Conservation (phyloP, 1,284 basidiomycete species). For the Pseudozyma tsukubaensis region DNA sequence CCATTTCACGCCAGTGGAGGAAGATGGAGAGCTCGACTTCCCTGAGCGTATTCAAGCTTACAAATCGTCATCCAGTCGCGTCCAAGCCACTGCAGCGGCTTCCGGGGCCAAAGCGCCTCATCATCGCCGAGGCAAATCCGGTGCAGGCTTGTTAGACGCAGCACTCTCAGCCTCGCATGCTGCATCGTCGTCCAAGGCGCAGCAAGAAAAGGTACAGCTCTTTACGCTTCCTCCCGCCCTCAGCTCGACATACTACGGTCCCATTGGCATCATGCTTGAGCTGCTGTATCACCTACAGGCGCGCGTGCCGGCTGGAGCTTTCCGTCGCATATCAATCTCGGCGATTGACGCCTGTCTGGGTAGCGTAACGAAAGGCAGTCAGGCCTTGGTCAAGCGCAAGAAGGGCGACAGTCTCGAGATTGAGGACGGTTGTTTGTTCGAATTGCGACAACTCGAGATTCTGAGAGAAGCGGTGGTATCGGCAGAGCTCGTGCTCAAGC, state of each 20-base stretch:
- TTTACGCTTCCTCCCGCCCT: conserved; percentile 23
- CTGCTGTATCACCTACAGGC: conserved; percentile 45
- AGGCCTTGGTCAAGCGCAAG: conserved; percentile 23
- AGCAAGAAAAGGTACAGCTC: conserved; percentile 39
- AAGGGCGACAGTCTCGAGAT: conserved; percentile 15
- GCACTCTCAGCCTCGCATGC: conserved; percentile 34
- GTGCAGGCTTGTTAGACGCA: conserved; percentile 47
- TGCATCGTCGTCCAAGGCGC: conserved; percentile 22
- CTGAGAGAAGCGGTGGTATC: conserved; percentile 45
- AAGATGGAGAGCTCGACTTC: conserved; percentile 40
- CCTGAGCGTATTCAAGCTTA: conserved; percentile 28
- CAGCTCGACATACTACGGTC: conserved; percentile 37
- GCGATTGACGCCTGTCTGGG: conserved; percentile 29
- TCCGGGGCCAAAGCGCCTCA: background rate
- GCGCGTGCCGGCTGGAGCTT: conserved; percentile 17
- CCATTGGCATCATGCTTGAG: conserved; percentile 29
- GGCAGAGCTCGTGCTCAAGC: conserved; percentile 33
- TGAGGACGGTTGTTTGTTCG: conserved; percentile 39
- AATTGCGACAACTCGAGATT: conserved; percentile 39
- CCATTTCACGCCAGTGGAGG: conserved; percentile 27
- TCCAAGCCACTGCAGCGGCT: background rate
- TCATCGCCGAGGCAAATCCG: conserved; percentile 45
- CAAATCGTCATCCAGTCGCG: conserved; percentile 1
- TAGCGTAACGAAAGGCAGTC: conserved; percentile 20
- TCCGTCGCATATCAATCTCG: conserved; percentile 22